Conservation (phyloP, 805 yeast species). For the Myxozyma lipomycoides region DNA sequence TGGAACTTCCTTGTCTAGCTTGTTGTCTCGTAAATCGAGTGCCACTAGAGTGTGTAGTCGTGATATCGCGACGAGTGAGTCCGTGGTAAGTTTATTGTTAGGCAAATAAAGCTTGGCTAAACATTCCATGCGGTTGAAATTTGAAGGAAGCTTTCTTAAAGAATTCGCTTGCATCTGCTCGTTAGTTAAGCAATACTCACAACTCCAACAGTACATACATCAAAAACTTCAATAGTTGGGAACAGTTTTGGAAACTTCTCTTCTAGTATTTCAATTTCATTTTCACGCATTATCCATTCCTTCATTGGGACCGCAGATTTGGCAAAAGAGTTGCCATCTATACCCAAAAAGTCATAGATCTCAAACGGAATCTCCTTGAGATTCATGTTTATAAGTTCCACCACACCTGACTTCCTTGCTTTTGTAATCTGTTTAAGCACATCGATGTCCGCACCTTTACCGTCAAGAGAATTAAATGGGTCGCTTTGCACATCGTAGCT, state of each 20-base stretch:
- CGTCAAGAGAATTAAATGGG: neutral
- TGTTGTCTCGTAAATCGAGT: constrained; percentile 17
- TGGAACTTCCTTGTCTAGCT: constrained; percentile 22
- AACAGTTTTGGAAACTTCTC: constrained; percentile 7
- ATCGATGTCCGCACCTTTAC: neutral
- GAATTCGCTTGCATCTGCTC: constrained; percentile 14
- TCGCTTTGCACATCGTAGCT: no score
- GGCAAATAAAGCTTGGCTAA: constrained; percentile 7
- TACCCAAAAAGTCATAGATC: constrained; percentile 10
- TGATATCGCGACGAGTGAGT: constrained; percentile 5
- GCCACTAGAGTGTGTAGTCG: constrained; percentile 9
- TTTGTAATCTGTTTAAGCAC: constrained; percentile 5
- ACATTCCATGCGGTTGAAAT: constrained; percentile 2
- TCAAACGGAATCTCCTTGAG: constrained; percentile 13
- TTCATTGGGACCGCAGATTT: constrained; percentile 3
- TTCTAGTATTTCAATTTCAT: constrained; percentile 13
- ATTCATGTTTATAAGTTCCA: constrained; percentile 7
- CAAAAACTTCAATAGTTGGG: constrained; percentile 4
- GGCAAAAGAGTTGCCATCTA: neutral
- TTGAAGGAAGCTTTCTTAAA: constrained; percentile 14
- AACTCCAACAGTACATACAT: constrained; percentile 6
- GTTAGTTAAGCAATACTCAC: neutral
- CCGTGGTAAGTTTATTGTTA: constrained; percentile 15
- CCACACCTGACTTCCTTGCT: constrained; percentile 6
- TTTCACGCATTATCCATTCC: constrained; percentile 6